Evolutionary conservation across 139 green algal genomes (phyloP).

Genomic region (Chara braunii): DNA sequence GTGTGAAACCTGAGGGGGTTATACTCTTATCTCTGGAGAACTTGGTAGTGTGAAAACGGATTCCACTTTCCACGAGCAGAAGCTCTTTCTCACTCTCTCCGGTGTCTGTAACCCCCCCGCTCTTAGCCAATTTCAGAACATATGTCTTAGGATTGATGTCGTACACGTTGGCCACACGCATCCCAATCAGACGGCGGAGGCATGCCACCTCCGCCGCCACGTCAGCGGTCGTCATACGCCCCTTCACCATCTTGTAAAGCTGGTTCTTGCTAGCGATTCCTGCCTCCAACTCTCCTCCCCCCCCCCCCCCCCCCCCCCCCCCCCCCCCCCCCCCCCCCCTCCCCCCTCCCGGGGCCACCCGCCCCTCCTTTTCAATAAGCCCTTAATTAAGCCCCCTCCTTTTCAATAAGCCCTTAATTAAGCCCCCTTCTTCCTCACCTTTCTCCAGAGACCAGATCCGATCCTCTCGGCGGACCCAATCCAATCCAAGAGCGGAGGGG

Average conservation of each 20-base stretch:
- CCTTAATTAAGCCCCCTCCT: too few species aligned
- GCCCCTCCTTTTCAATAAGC: too few species aligned
- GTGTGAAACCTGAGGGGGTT: constrained; percentile 79
- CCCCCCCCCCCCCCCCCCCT: too few species aligned
- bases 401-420: too few species aligned
- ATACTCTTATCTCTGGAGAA: constrained; percentile 52
- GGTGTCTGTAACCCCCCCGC: constrained; percentile 50
- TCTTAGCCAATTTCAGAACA: constrained; percentile 79
- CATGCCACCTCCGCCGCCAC: constrained; percentile 82
- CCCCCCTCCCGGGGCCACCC: too few species aligned
- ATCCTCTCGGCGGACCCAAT: too few species aligned
- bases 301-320: too few species aligned
- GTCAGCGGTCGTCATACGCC: constrained; percentile 66
- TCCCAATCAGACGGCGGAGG: constrained; percentile 69
- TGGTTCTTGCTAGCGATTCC: too few species aligned
- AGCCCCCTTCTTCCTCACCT: too few species aligned
- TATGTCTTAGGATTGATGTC: constrained; percentile 85
- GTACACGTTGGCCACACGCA: constrained; percentile 87
- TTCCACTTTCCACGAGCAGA: constrained; percentile 81
- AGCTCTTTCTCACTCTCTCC: constrained; percentile 85
- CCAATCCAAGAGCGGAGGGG: too few species aligned
- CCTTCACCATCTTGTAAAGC: constrained; percentile 34
- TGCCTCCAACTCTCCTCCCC: too few species aligned
- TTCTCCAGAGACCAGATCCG: too few species aligned
- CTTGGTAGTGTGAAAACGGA: constrained; percentile 75